Evolutionary conservation across 2,329 filamentous ascomycete species (phyloP).

Genomic region (Monosporascus sp.): DNA sequence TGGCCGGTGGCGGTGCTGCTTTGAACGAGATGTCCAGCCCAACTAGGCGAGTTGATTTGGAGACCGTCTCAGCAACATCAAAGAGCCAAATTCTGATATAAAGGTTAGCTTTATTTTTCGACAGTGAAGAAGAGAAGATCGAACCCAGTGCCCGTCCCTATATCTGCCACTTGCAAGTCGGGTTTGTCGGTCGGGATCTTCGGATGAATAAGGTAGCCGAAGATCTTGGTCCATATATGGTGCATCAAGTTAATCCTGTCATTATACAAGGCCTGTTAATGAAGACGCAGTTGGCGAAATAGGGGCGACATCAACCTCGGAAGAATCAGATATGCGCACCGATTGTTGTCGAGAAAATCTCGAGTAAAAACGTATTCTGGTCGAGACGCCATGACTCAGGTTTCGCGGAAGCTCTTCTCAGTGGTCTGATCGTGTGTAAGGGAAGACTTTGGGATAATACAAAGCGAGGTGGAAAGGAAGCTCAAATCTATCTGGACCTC

Average conservation of each 20-base stretch:
- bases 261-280: background rate
- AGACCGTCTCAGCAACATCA: slow-evolving; percentile 3
- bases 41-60: slow-evolving; percentile 9
- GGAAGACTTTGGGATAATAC: too few species aligned
- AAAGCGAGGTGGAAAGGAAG: too few species aligned
- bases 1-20: slow-evolving; percentile 10
- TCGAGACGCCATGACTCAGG: slow-evolving; percentile 2
- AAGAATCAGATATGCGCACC: slow-evolving; percentile 3
- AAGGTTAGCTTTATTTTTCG: background rate
- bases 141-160: slow-evolving; percentile 21
- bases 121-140: background rate
- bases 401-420: background rate
- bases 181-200: slow-evolving; percentile 9
- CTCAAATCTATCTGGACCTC: too few species aligned
- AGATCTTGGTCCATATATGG: slow-evolving; percentile 12
- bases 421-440: too few species aligned
- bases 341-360: slow-evolving; percentile 10
- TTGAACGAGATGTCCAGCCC: slow-evolving; percentile 19
- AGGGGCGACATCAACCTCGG: background rate
- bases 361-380: slow-evolving; percentile 12
- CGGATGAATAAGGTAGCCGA: slow-evolving; percentile 18
- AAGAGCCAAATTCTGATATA: slow-evolving; percentile 8
- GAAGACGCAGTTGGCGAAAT: background rate
- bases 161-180: slow-evolving; percentile 16
- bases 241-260: slow-evolving; percentile 16